A percentile compares a stretch with the other conserved stretches of the same genome.
phyloP scores from a whole-genome alignment of 2,329 filamentous ascomycete genomes.

The Aureobasidium zeae region DNA sequence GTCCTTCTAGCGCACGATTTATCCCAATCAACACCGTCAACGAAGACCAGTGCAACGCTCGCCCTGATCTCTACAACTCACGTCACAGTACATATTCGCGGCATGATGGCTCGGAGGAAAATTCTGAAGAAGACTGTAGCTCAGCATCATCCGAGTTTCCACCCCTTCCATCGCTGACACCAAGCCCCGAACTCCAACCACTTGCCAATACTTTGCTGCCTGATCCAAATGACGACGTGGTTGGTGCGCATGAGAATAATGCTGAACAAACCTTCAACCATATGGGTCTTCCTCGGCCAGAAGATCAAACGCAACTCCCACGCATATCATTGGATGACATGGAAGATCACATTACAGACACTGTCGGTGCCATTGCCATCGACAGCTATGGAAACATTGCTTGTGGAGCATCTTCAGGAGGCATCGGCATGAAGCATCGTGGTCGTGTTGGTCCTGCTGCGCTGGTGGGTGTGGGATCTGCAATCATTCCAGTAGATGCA shows the following conservation, averaged over 20 bases:
- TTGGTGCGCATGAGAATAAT: too few relatives aligned
- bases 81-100: constrained; percentile 20
- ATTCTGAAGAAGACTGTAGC: constrained; percentile 21
- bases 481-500: constrained; percentile 68
- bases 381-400: constrained; percentile 81
- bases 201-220: too few relatives aligned
- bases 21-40: neutral
- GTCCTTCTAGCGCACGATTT: constrained; percentile 2
- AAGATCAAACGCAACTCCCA: too few relatives aligned
- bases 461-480: constrained; percentile 81
- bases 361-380: constrained; percentile 89
- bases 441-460: constrained; percentile 89
- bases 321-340: too few relatives aligned
- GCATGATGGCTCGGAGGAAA: constrained; percentile 33
- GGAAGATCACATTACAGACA: constrained; percentile 71
- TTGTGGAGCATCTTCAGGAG: constrained; percentile 89
- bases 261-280: too few relatives aligned
- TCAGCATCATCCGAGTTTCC: constrained; percentile 21
- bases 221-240: too few relatives aligned
- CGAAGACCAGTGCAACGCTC: neutral
- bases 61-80: constrained; percentile 3
- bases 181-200: constrained; percentile 19
- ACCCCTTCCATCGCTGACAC: constrained; percentile 20
- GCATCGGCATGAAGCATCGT: constrained; percentile 95
- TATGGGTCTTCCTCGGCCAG: too few relatives aligned